Percentiles rank a stretch among this genome's conserved stretches.
Conservation (phyloP, 2,329 filamentous ascomycete genomes). For the Zopfia rhizophila region DNA sequence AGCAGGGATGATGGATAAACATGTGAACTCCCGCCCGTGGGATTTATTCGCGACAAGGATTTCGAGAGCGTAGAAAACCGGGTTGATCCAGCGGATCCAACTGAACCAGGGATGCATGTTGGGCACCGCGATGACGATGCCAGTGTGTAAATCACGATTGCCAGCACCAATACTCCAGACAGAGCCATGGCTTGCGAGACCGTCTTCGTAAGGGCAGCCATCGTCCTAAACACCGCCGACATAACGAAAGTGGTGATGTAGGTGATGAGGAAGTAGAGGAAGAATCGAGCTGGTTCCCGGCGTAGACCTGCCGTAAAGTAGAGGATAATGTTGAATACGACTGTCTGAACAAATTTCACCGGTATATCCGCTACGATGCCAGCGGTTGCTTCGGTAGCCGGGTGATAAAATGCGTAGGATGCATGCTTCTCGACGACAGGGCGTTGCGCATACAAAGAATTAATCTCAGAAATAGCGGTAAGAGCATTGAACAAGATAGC, state of each 20-base stretch:
- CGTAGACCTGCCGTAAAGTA: slow-evolving; percentile 89
- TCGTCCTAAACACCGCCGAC: slow-evolving; percentile 84
- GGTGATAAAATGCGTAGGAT: slow-evolving; percentile 88
- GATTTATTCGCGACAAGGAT: slow-evolving; percentile 80
- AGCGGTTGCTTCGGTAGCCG: slow-evolving; percentile 82
- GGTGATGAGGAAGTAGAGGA: slow-evolving; percentile 77
- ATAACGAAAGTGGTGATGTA: slow-evolving; percentile 70
- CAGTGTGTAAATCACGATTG: slow-evolving; percentile 73
- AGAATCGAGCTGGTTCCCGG: slow-evolving; percentile 78
- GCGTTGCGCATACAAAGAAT: slow-evolving; percentile 77
- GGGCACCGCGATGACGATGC: slow-evolving; percentile 73
- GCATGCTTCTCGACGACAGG: slow-evolving; percentile 91
- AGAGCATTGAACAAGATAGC: slow-evolving; percentile 70
- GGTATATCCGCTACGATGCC: slow-evolving; percentile 88
- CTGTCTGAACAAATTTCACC: slow-evolving; percentile 76
- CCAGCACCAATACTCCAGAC: slow-evolving; percentile 67
- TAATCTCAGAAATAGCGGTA: slow-evolving; percentile 65
- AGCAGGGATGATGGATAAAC: slow-evolving; percentile 51
- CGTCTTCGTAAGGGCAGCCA: slow-evolving; percentile 78
- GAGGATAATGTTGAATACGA: slow-evolving; percentile 79
- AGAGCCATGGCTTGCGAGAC: slow-evolving; percentile 66
- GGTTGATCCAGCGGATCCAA: slow-evolving; percentile 75
- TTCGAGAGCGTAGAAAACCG: slow-evolving; percentile 83
- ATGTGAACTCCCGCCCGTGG: slow-evolving; percentile 43
- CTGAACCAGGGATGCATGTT: slow-evolving; percentile 62